Evolutionary conservation across 108 stramenopile species (phyloP), one percentile per base, ranked within the genome.

Genomic region (Aurantiochytrium sp.): DNA sequence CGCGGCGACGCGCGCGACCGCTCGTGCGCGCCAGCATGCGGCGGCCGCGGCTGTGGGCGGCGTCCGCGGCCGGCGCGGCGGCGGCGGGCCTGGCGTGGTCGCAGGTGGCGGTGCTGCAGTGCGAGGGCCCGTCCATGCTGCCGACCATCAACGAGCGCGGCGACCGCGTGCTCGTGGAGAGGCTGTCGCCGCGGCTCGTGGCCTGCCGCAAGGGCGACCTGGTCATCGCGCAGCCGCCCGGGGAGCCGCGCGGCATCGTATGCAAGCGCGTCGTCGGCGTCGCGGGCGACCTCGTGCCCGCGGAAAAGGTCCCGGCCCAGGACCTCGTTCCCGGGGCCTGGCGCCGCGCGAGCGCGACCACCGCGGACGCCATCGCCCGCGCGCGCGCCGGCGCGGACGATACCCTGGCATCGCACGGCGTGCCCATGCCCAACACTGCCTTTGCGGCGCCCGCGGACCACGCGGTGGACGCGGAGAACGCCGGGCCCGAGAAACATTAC

Each of bases 141-240:
- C 59, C 59, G 8, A 65, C 59, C 22, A 65, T 65, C 59, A 65
- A 65, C 34, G 59, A 65, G 59, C 15, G 59, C 3, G 59, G 59
- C 8, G 59, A 65, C 59, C 59, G 24, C 59, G 59, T 65, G 59
- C 59, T 65, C 59, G 59, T 65, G 22, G 59, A 65, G 34, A 65
- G 32, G 24, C 59, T 65, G 15, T 65, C 59, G 27, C 59, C 59
- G 27, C 15, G 59, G 32, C 59, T 65, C 27, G 32, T 65, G 8
- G 27, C 59, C 59, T 65, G 34, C 34, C 59, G 59, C 59, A 65
- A 65, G 34, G 59, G 59, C 59, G 59, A 65, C 59, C 59, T 65
- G 1, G 59, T 65, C 27, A 65, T 65, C 34, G 59, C 59, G 59
- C 27, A 34, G 59, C 59, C 59, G 27, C 59, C 59, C 10, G 59